Evolutionary conservation across 139 green algal genomes (phyloP).

Genomic region (Coccomyxa sp.): DNA sequence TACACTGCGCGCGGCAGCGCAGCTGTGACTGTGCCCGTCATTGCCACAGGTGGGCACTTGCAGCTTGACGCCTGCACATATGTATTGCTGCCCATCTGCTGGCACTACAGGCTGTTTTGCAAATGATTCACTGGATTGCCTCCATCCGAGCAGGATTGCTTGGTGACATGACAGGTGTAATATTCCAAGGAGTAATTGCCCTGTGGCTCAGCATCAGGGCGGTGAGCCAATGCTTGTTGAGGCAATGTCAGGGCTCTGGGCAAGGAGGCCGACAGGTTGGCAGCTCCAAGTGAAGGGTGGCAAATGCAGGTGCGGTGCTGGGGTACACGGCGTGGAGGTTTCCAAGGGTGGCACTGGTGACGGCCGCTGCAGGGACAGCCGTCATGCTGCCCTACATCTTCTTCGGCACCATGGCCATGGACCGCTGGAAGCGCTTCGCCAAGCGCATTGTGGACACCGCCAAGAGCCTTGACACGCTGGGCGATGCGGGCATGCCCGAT

Average conservation of each 20-base stretch:
- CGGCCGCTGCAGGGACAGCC: neutral
- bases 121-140: too few species aligned
- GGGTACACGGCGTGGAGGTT: slow-evolving; percentile 8
- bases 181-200: too few species aligned
- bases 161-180: too few species aligned
- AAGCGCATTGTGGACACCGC: neutral
- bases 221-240: too few species aligned
- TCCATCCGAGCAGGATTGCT: too few species aligned
- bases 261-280: neutral
- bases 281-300: neutral
- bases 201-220: too few species aligned
- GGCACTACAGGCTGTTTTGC: too few species aligned
- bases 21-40: neutral
- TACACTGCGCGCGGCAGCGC: neutral
- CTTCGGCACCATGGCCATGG: slow-evolving; percentile 1
- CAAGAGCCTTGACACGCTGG: neutral
- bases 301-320: slow-evolving; percentile 5
- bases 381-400: slow-evolving; percentile 5
- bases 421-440: slow-evolving; percentile 9
- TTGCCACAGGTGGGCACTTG: neutral
- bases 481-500: too few species aligned
- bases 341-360: slow-evolving; percentile 4
- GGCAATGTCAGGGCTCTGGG: too few species aligned
- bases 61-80: too few species aligned
- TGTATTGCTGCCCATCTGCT: too few species aligned